phyloP scores from a whole-genome alignment of 73 alveolate species.

The Blepharisma japonicum region DNA sequence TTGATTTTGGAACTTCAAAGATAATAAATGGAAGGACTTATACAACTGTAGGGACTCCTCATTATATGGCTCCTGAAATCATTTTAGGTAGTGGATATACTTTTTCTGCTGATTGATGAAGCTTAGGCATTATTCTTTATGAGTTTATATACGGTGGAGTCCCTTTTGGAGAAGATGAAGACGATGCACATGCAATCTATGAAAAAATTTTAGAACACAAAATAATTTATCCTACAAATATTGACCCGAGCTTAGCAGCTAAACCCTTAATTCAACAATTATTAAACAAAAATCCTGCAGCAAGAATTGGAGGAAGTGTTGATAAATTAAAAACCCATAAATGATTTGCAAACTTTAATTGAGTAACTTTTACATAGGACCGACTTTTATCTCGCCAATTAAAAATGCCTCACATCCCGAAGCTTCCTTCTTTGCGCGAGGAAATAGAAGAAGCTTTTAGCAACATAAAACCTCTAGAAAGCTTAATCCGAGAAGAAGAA shows the following conservation, averaged over 20 bases:
- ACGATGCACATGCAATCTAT: constrained; percentile 34
- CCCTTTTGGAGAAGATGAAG: constrained; percentile 33
- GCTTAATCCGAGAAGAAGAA: no score
- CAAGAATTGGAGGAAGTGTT: constrained; percentile 11
- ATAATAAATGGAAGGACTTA: constrained; percentile 44
- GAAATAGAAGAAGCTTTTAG: background rate
- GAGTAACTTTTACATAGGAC: constrained; percentile 14
- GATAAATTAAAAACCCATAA: constrained; percentile 6
- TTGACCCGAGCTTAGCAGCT: background rate
- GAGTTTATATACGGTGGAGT: constrained; percentile 56
- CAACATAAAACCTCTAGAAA: no score
- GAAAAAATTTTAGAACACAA: constrained; percentile 23
- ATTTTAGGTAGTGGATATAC: constrained; percentile 57
- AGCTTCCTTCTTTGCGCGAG: background rate
- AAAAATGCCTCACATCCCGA: background rate
- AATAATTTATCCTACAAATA: constrained; percentile 38
- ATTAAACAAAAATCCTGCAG: constrained; percentile 9
- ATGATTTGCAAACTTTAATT: constrained; percentile 12
- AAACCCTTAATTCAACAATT: constrained; percentile 6
- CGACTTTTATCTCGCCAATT: constrained; percentile 11
- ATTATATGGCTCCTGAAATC: constrained; percentile 68
- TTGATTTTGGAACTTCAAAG: constrained; percentile 79
- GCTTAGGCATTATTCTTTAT: constrained; percentile 47
- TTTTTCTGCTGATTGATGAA: constrained; percentile 52
- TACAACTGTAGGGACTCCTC: constrained; percentile 59